Evolutionary conservation across 257 asterid species (phyloP).

Genomic region (Coffea eugenioides): DNA sequence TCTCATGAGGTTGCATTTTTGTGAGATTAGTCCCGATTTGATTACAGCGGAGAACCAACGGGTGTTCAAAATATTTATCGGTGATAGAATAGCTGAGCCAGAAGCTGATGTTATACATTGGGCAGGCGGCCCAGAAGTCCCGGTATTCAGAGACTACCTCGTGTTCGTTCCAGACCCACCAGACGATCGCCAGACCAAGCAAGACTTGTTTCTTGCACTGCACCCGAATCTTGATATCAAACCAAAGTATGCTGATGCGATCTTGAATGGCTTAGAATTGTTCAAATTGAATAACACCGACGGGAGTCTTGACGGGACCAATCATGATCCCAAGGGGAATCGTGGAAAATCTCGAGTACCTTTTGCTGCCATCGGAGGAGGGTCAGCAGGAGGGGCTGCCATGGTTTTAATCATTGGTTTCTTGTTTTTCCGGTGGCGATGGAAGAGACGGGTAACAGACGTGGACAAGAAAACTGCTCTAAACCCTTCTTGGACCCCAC

Average conservation of each 20-base stretch:
- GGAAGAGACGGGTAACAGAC: conserved; percentile 27
- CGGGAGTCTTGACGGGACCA: conserved; percentile 45
- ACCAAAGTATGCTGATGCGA: conserved; percentile 4
- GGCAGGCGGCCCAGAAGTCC: no score
- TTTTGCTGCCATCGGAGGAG: conserved; percentile 16
- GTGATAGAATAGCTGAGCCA: conserved; percentile 13
- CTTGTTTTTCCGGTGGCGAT: conserved; percentile 30
- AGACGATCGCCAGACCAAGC: background rate
- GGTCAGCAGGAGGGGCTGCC: conserved; percentile 27
- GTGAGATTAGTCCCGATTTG: conserved; percentile 25
- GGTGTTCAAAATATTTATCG: conserved; percentile 29
- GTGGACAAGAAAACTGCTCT: background rate
- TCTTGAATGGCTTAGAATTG: conserved; percentile 66
- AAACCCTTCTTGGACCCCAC: conserved; percentile 40
- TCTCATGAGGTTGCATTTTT: conserved; percentile 55
- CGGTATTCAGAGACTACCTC: no score
- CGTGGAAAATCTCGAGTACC: background rate
- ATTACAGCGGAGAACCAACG: conserved; percentile 9
- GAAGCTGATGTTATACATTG: conserved; percentile 26
- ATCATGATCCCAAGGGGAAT: conserved; percentile 19
- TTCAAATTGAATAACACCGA: conserved; percentile 40
- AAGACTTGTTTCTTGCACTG: conserved; percentile 41
- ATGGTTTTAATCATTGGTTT: conserved; percentile 18
- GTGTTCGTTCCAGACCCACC: no score
- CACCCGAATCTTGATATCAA: conserved; percentile 4